Evolutionary conservation across 129 eudicot genomes (phyloP).

Genomic region (Rutidosis leptorrhynchoides): DNA sequence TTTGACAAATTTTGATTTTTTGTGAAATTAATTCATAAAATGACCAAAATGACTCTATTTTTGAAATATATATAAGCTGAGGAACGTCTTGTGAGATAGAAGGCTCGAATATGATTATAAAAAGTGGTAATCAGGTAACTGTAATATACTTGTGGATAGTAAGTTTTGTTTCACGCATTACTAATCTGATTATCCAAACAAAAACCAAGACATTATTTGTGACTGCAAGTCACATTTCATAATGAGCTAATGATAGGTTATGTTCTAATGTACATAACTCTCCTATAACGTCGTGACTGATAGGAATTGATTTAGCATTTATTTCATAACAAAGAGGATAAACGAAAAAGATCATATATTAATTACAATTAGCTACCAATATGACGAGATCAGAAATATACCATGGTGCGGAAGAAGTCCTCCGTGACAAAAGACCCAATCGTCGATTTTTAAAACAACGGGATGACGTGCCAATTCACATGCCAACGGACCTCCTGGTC

Average conservation of each 20-base stretch:
- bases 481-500: conserved; percentile 96
- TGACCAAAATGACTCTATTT: background rate
- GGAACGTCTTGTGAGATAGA: background rate
- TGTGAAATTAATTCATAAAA: background rate
- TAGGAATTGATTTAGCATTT: background rate
- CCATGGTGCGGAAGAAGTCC: conserved; percentile 99
- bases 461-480: conserved; percentile 82
- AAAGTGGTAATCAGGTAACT: too few species aligned
- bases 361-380: background rate
- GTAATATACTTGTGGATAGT: too few species aligned
- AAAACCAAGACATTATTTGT: too few species aligned
- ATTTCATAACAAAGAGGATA: background rate
- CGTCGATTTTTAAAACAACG: conserved; percentile 84
- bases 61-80: background rate
- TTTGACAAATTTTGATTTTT: background rate
- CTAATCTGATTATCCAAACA: too few species aligned
- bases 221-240: background rate
- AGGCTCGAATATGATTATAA: too few species aligned
- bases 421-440: conserved; percentile 98
- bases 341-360: background rate
- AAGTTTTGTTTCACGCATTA: too few species aligned
- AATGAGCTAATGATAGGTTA: background rate
- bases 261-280: background rate
- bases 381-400: conserved; percentile 23
- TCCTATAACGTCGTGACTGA: conserved; percentile 5